Evolutionary conservation across 2,329 filamentous ascomycete genomes (phyloP).

Genomic region (Alternaria arbusti): DNA sequence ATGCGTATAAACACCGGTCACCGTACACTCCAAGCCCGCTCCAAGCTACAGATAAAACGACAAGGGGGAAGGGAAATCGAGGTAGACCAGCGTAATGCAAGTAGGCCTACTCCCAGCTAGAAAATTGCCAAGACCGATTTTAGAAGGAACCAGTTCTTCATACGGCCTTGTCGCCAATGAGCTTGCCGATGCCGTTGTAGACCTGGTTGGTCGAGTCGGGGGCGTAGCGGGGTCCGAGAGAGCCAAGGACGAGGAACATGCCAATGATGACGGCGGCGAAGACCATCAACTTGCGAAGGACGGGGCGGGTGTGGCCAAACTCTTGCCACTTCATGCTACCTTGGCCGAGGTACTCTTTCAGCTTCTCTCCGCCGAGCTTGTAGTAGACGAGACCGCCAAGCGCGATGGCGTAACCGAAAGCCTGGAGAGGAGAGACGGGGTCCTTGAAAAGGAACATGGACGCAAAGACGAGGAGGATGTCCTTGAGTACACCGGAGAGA

Average conservation of each 20-base stretch:
- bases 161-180: slow-evolving; percentile 38
- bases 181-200: slow-evolving; percentile 43
- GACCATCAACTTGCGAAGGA: slow-evolving; percentile 77
- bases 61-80: slow-evolving; percentile 30
- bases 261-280: slow-evolving; percentile 67
- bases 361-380: slow-evolving; percentile 82
- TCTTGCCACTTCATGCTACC: slow-evolving; percentile 82
- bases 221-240: slow-evolving; percentile 49
- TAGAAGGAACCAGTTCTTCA: slow-evolving; percentile 8
- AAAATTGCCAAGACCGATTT: not conserved
- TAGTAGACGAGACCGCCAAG: slow-evolving; percentile 82
- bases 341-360: slow-evolving; percentile 79
- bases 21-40: slow-evolving; percentile 30
- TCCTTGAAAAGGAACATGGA: slow-evolving; percentile 85
- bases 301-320: slow-evolving; percentile 78
- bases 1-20: slow-evolving; percentile 39
- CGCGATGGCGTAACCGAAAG: slow-evolving; percentile 83
- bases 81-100: not conserved
- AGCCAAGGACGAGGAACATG: slow-evolving; percentile 72
- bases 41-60: slow-evolving; percentile 35
- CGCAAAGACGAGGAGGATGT: slow-evolving; percentile 79
- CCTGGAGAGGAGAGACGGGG: slow-evolving; percentile 75
- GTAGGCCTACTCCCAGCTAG: not conserved
- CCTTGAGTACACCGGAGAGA: slow-evolving; percentile 86
- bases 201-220: slow-evolving; percentile 46